Base-by-base conservation (phyloP, 441 rosid species). In the Eruca vesicaria region DNA sequence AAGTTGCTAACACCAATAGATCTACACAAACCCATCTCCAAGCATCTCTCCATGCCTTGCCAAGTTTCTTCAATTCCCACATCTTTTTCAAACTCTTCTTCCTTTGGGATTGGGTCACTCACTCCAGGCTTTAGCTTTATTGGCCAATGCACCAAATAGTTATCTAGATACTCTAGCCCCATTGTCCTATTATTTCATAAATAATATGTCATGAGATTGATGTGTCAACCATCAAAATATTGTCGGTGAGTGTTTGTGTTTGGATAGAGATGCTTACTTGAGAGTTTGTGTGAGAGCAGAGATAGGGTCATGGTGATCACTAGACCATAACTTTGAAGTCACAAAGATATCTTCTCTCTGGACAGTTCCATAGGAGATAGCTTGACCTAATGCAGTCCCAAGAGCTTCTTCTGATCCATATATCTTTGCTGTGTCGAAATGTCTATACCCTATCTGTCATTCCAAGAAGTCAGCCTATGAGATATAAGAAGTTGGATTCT, bases 91-190 rank as follows among this genome's bases (percentile, higher is more conserved):
- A 90, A 90, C 48, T 94, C 96, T 52, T 91, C 92, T 80, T 94
- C 93, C 12, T 82, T 75, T 1, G 98, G 98, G 48, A 90, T 76
- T 5, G 96, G 75, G 35, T 76, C 48, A 23, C n/a, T 59, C 6
- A 77, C 85, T 88, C 91, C 83, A 15, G 91, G 93, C 82, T 89
- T 91, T 77, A 91, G 80, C 82, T 87, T 94, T 74, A 94, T 82
- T 8, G 97, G 98, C 97, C 97, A 94, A 73, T 94, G 98, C 82
- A 94, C 95, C 81, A 94, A 73, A 57, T 92, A 92, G 90, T 87
- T 84, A 83, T 92, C 98, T 61, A 86, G 9, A 63, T 88, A 86
- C 41, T 94, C 95, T 87, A 92, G 85, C n/a, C 87, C 89, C 85
- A 89, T 50, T 23, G 75, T 85, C 88, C 98, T 90, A 69, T 58